Evolutionary conservation across 768 basidiomycete species (phyloP).

Genomic region (Neoboletus magnificus): DNA sequence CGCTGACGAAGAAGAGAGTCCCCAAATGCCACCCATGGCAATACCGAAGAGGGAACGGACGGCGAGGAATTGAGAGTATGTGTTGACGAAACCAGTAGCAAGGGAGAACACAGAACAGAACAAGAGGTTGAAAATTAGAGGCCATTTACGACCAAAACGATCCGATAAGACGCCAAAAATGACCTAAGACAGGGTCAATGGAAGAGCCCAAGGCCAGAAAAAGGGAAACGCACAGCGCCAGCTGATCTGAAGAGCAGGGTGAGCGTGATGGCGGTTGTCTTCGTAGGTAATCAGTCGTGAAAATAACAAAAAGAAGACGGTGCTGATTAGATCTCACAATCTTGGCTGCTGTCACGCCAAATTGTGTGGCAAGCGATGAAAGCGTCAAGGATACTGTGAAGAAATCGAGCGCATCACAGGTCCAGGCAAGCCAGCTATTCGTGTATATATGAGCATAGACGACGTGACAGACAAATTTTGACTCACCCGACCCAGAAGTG

Average conservation of each 20-base stretch:
- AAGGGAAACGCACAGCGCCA: conserved; percentile 50
- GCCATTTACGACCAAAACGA: conserved; percentile 93
- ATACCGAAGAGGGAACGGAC: conserved; percentile 82
- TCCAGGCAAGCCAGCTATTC: conserved; percentile 79
- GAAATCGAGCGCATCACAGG: conserved; percentile 83
- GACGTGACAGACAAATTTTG: not conserved
- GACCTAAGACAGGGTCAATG: conserved; percentile 31
- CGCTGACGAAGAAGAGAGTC: conserved; percentile 73
- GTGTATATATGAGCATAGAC: not conserved
- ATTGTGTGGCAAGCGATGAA: conserved; percentile 44
- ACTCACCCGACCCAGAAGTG: conserved; percentile 57
- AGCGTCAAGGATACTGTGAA: conserved; percentile 72
- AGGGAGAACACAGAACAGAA: conserved; percentile 72
- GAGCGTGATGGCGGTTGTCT: conserved; percentile 83
- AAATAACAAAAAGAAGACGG: not conserved
- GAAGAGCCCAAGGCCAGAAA: not conserved
- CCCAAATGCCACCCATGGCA: conserved; percentile 91
- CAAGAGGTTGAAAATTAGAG: conserved; percentile 72
- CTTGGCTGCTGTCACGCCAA: conserved; percentile 37
- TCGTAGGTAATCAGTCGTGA: not conserved
- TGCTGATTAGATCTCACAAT: conserved; percentile 37
- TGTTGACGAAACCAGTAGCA: conserved; percentile 76
- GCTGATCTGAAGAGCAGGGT: conserved; percentile 88
- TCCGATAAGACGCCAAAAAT: conserved; percentile 86
- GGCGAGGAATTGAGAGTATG: conserved; percentile 75